Evolutionary conservation across 2,329 filamentous ascomycete genomes (phyloP).

Genomic region (Alternaria solani): DNA sequence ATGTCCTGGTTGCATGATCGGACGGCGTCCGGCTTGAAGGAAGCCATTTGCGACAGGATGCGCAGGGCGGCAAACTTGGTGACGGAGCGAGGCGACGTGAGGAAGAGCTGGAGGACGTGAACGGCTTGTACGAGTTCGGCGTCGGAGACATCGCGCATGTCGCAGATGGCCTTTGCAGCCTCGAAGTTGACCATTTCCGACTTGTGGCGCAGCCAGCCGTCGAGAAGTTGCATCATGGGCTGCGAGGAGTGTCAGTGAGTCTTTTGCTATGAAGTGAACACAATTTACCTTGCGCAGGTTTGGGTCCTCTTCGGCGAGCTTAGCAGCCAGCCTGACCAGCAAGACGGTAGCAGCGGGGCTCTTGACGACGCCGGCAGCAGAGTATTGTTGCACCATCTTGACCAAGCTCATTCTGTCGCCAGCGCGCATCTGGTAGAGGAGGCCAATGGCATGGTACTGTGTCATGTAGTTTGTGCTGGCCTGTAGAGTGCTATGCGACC

Average conservation of each 20-base stretch:
- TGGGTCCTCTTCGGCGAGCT: constrained; percentile 91
- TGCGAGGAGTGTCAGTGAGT: constrained; percentile 23
- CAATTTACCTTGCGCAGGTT: constrained; percentile 72
- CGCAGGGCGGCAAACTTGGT: constrained; percentile 98
- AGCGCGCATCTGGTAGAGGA: constrained; percentile 96
- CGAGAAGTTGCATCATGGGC: constrained; percentile 96
- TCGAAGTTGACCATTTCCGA: constrained; percentile 95
- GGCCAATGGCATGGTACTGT: constrained; percentile 97
- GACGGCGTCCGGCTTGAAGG: constrained; percentile 93
- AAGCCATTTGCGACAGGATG: constrained; percentile 94
- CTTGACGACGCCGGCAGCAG: constrained; percentile 88
- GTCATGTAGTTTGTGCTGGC: constrained; percentile 90
- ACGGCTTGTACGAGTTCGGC: constrained; percentile 90
- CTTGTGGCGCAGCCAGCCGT: constrained; percentile 97
- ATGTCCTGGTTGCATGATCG: constrained; percentile 97
- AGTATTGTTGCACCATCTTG: constrained; percentile 99
- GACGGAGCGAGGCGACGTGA: constrained; percentile 92
- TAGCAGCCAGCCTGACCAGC: constrained; percentile 89
- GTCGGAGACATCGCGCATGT: constrained; percentile 91
- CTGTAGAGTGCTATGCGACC: constrained; percentile 73
- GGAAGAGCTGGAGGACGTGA: constrained; percentile 93
- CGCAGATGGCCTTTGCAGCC: constrained; percentile 96
- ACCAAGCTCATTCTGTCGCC: constrained; percentile 98
- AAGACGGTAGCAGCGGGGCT: constrained; percentile 92
- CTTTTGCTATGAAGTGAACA: too few relatives aligned